Percentiles rank a stretch among this genome's conserved stretches.
phyloP scores from a whole-genome alignment of 2,329 filamentous ascomycete species.

The Rachicladosporium sp. region DNA sequence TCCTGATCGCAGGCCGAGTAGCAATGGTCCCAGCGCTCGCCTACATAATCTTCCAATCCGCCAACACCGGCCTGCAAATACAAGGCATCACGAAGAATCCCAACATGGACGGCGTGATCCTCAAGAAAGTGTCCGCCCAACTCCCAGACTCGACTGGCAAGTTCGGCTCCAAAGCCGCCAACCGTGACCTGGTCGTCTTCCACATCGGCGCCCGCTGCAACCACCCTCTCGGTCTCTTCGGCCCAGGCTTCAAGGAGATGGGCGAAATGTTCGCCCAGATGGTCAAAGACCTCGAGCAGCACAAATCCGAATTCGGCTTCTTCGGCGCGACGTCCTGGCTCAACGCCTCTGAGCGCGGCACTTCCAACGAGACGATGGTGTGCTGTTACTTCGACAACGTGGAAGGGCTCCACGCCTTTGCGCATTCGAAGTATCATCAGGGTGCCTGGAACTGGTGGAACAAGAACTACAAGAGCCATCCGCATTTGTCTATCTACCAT shows the following conservation, averaged over 20 bases:
- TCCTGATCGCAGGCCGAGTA: slow-evolving; percentile 23
- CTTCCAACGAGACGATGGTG: slow-evolving; percentile 29
- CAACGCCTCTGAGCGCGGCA: slow-evolving; percentile 24
- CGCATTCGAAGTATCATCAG: slow-evolving; percentile 37
- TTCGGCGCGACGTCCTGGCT: slow-evolving; percentile 33
- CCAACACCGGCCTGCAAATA: slow-evolving; percentile 24
- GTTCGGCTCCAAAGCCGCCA: slow-evolving; percentile 20
- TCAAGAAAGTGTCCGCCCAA: slow-evolving; percentile 26
- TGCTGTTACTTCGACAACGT: slow-evolving; percentile 41
- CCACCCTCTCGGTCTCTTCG: slow-evolving; percentile 36
- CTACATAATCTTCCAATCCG: slow-evolving; percentile 23
- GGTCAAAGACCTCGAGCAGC: slow-evolving; percentile 20
- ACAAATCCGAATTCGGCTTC: slow-evolving; percentile 36
- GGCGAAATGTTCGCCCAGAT: slow-evolving; percentile 29
- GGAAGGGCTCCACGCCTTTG: slow-evolving; percentile 40
- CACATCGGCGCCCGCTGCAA: slow-evolving; percentile 25
- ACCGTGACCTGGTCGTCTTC: slow-evolving; percentile 25
- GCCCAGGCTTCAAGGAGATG: slow-evolving; percentile 33
- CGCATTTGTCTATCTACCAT: slow-evolving; percentile 41
- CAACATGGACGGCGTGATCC: slow-evolving; percentile 25
- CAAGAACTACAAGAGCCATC: slow-evolving; percentile 20
- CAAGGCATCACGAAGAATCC: slow-evolving; percentile 25
- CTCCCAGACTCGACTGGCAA: slow-evolving; percentile 25
- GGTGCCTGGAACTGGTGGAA: slow-evolving; percentile 41
- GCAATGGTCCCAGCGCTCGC: slow-evolving; percentile 24